These are phyloP conservation scores for Tetracentron sinense DNA, from an alignment of 164 flowering plant species.

Conservation along the genomic window DNA sequence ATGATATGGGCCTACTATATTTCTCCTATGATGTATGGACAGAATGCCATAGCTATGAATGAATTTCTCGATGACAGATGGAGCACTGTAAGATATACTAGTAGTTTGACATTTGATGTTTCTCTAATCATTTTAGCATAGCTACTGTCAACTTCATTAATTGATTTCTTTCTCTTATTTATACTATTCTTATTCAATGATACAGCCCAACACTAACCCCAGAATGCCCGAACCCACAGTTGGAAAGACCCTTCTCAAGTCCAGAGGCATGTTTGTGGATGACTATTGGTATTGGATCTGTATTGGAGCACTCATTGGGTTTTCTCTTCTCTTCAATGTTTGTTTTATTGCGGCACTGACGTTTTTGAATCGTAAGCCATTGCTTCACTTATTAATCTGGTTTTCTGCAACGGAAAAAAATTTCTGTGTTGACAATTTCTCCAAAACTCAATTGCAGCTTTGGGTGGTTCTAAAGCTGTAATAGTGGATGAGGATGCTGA, in stretches of 20 bases:
- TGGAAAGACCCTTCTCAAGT: constrained; percentile 46
- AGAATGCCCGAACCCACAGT: constrained; percentile 36
- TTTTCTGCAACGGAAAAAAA: not conserved
- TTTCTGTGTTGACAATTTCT: not conserved
- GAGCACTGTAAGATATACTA: constrained; percentile 34
- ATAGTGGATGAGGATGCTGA: constrained; percentile 24
- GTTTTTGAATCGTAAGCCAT: constrained; percentile 41
- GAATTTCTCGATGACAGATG: constrained; percentile 63
- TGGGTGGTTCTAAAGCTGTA: constrained; percentile 31
- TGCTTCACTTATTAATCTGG: not conserved
- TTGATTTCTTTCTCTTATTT: too few species aligned
- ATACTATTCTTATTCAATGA: not conserved
- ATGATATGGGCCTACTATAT: constrained; percentile 44
- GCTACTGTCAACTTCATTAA: not conserved
- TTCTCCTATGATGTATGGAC: constrained; percentile 61
- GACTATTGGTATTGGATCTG: constrained; percentile 62
- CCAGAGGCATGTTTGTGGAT: constrained; percentile 42
- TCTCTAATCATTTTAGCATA: too few species aligned
- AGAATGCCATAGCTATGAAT: constrained; percentile 50
- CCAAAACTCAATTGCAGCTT: constrained; percentile 24
- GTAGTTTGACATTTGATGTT: not conserved
- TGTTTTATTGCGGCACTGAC: constrained; percentile 48
- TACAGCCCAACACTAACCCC: constrained; percentile 39
- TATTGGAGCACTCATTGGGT: constrained; percentile 45
- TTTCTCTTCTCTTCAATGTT: constrained; percentile 49